Base-by-base conservation (phyloP, 2,329 filamentous ascomycete genomes). In the Graphilbum fragrans region DNA sequence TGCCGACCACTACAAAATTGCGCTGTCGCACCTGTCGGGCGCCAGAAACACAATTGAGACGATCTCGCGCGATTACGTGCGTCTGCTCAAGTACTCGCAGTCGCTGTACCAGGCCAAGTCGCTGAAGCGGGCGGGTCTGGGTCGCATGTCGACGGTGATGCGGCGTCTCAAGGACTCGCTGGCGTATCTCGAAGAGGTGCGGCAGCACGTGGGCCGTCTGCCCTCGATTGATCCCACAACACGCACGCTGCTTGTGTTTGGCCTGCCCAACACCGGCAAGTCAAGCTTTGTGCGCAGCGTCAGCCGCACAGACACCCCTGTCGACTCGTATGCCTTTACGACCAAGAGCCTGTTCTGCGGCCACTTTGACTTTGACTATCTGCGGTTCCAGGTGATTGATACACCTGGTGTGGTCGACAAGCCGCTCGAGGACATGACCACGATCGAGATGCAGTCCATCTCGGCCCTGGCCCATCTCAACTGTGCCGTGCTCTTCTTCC, bases 141-240 rank as follows among this genome's bases (percentile, higher is more conserved):
- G 92, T 70, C 87, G 92, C 58, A 96, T 98, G 92, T 92, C 90
- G 49, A 98, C 92, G 17, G 86, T 98, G 55, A 86, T 86, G 67
- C 92, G 87, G 69, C 80, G 88, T 49, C 69, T 98, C 48, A 95
- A 94, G 66, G 92, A 98, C 54, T 86, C 92, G 42, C 75, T 98
- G 38, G 72, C 93, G 49, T 98, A 96, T 62, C 78, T 98, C 45
- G 92, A 98, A 64, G 88, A 96, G 65, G 86, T 94, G 50, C 81
- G 92, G 52, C 90, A 96, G 69, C 93, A 98, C 52, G 70, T 98
- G 58, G 92, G 90, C 47, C 88, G 92, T 82, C 78, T 98, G 50
- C 93, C 92, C 5, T 80, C 88, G n/a, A 98, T 98, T 60, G 93
- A 98, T 60, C 92, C 92, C 44, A 98, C 94, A 59, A 98, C 92